Percentiles rank a stretch among this genome's conserved stretches.
Evolutionary conservation across 192 early-diverging fungal species (phyloP).

Genomic region (Coemansia sp.): DNA sequence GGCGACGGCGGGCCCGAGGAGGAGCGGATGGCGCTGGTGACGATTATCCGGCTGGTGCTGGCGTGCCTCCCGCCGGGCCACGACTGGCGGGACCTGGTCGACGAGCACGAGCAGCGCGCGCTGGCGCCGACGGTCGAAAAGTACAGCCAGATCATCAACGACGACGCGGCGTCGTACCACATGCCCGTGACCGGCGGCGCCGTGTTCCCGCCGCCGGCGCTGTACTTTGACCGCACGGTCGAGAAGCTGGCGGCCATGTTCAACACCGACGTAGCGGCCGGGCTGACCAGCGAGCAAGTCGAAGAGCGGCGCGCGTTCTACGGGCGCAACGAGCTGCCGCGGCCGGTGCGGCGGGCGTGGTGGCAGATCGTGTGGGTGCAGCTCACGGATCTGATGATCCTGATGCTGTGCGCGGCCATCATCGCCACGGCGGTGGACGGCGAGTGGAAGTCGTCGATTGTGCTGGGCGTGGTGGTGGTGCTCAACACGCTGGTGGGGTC

Average conservation of each 20-base stretch:
- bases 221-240: constrained; percentile 94
- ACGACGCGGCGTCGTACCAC: constrained; percentile 47
- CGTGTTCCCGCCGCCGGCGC: constrained; percentile 54
- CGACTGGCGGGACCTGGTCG: constrained; percentile 92
- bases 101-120: constrained; percentile 68
- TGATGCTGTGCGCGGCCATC: constrained; percentile 78
- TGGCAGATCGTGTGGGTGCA: constrained; percentile 81
- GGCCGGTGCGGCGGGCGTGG: constrained; percentile 68
- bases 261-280: constrained; percentile 57
- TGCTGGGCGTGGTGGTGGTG: constrained; percentile 76
- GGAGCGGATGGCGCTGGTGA: constrained; percentile 71
- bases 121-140: constrained; percentile 71
- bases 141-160: constrained; percentile 48
- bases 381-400: constrained; percentile 91
- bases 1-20: constrained; percentile 66
- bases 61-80: constrained; percentile 70
- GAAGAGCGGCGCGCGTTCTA: constrained; percentile 69
- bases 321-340: constrained; percentile 79
- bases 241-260: constrained; percentile 84
- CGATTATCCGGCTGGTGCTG: constrained; percentile 73
- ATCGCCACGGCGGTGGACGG: constrained; percentile 78
- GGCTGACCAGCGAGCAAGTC: constrained; percentile 60
- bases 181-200: constrained; percentile 51
- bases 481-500: constrained; percentile 91
- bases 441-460: constrained; percentile 76